phyloP scores from a whole-genome alignment of 2,329 filamentous ascomycete species.

The Colletotrichum horii region DNA sequence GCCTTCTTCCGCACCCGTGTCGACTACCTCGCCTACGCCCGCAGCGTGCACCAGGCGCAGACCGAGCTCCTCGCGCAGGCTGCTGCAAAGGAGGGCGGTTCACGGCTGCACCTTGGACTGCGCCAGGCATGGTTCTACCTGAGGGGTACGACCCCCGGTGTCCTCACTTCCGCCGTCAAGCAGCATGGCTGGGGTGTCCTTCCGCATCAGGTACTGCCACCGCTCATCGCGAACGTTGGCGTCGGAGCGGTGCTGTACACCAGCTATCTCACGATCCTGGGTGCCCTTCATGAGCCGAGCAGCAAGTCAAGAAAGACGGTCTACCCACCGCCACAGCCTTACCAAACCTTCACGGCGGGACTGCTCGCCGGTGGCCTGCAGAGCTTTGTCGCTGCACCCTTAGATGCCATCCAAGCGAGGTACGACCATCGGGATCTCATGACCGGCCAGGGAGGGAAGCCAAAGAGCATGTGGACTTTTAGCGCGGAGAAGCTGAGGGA shows the following conservation, averaged over 20 bases:
- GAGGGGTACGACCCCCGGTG: conserved; percentile 70
- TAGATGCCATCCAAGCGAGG: conserved; percentile 77
- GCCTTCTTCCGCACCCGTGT: conserved; percentile 91
- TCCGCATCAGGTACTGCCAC: conserved; percentile 78
- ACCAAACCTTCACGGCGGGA: conserved; percentile 72
- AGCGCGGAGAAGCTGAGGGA: conserved; percentile 67
- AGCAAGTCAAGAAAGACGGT: conserved; percentile 61
- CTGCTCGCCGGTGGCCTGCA: conserved; percentile 73
- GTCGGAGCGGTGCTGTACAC: conserved; percentile 80
- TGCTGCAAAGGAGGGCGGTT: conserved; percentile 36
- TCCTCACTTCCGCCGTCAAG: conserved; percentile 70
- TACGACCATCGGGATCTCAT: conserved; percentile 65
- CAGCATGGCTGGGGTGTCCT: conserved; percentile 78
- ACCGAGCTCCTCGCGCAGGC: conserved; percentile 40
- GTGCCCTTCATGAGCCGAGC: conserved; percentile 69
- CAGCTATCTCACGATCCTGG: conserved; percentile 74
- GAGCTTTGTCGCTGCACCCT: conserved; percentile 73
- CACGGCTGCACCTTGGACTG: conserved; percentile 35
- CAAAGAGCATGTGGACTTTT: conserved; percentile 76
- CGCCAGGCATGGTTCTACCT: conserved; percentile 54
- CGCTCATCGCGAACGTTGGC: conserved; percentile 74
- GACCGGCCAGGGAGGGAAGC: conserved; percentile 44
- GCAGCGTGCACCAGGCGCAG: conserved; percentile 55
- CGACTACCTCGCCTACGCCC: conserved; percentile 74
- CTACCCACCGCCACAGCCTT: conserved; percentile 70